A percentile compares a stretch with the other conserved stretches of the same genome.
Conservation (phyloP, 441 rosid genomes). For the Macaranga tanarius region DNA sequence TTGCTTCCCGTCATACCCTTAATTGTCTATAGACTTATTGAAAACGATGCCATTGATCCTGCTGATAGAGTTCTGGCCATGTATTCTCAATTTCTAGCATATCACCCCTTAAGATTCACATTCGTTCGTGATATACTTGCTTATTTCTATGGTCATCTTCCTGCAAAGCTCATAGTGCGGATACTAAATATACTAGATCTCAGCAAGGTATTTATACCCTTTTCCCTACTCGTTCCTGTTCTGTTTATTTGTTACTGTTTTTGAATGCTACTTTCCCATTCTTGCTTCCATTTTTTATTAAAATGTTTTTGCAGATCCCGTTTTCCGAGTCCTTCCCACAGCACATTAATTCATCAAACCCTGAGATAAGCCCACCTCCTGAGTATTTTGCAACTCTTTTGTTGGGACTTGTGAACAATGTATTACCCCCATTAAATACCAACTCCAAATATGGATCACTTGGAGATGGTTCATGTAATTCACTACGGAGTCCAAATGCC, state of each 20-base stretch:
- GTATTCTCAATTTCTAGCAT: constrained; percentile 66
- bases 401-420: constrained; percentile 87
- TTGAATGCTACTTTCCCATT: background rate
- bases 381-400: constrained; percentile 91
- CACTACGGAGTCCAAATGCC: constrained; percentile 60
- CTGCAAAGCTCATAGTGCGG: constrained; percentile 68
- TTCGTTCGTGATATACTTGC: constrained; percentile 97
- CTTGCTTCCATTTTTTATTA: constrained; percentile 10
- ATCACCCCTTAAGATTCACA: constrained; percentile 83
- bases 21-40: constrained; percentile 85
- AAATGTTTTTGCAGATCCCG: constrained; percentile 63
- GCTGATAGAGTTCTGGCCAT: constrained; percentile 68
- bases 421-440: constrained; percentile 80
- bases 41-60: constrained; percentile 75
- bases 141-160: constrained; percentile 91
- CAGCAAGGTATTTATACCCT: constrained; percentile 57
- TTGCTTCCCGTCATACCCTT: constrained; percentile 93
- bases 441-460: constrained; percentile 62
- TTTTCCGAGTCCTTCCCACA: constrained; percentile 94
- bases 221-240: constrained; percentile 8
- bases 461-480: constrained; percentile 54
- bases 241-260: background rate
- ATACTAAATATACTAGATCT: constrained; percentile 82
- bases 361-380: constrained; percentile 77
- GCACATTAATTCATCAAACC: constrained; percentile 62